Conservation (phyloP, 345 rosid genomes). For the Iberis pinnata region DNA sequence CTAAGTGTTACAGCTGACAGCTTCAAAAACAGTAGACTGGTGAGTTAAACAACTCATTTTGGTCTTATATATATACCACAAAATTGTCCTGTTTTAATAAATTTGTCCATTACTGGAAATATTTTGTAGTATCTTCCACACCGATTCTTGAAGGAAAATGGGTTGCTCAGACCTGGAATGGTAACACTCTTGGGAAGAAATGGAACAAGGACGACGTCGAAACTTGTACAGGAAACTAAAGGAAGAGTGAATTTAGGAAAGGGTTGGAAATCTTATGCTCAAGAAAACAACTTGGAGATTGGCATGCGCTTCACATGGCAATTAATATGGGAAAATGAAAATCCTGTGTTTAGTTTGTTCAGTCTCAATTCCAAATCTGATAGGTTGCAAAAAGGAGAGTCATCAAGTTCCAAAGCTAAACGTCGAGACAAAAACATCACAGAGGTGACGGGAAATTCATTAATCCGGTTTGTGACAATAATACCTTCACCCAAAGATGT, state of each 20-base stretch:
- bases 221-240: not conserved
- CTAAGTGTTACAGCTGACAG: not conserved
- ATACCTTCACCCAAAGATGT: too few relatives aligned
- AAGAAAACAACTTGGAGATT: slow-evolving; percentile 6
- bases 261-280: slow-evolving; percentile 10
- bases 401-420: too few relatives aligned
- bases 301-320: slow-evolving; percentile 3
- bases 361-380: not conserved
- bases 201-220: slow-evolving; percentile 8
- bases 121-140: slow-evolving; percentile 6
- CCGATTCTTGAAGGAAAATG: slow-evolving; percentile 12
- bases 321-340: slow-evolving; percentile 8
- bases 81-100: too few relatives aligned
- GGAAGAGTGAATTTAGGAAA: slow-evolving; percentile 15
- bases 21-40: slow-evolving; percentile 10
- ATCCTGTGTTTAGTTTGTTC: not conserved
- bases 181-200: slow-evolving; percentile 5
- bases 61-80: too few relatives aligned
- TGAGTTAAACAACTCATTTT: too few relatives aligned
- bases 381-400: too few relatives aligned
- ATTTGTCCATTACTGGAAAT: not conserved
- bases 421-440: too few relatives aligned
- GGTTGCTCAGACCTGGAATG: slow-evolving; percentile 11
- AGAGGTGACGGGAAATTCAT: too few relatives aligned
- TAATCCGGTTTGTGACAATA: too few relatives aligned